Percentiles rank a stretch among this genome's conserved stretches.
Conservation (phyloP, 495 filamentous ascomycete genomes). For the Aspergillus affinis region DNA sequence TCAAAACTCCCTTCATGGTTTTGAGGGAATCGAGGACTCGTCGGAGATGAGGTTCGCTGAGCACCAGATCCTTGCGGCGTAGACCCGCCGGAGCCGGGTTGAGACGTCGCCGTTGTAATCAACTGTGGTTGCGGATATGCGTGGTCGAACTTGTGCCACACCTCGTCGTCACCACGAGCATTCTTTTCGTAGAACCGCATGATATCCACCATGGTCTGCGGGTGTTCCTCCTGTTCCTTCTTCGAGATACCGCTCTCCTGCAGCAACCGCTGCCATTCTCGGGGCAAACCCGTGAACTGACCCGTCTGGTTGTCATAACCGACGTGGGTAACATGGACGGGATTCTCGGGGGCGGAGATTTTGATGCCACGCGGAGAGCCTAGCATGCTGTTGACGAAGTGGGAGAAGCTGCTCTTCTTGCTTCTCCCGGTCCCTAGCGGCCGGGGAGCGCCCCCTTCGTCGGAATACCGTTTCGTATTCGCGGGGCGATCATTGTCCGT, state of each 20-base stretch:
- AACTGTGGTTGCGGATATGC: slow-evolving; percentile 63
- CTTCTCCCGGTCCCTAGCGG: slow-evolving; percentile 57
- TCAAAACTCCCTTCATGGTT: slow-evolving; percentile 94
- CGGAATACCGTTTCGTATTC: slow-evolving; percentile 78
- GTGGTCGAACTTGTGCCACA: slow-evolving; percentile 94
- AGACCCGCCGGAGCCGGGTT: slow-evolving; percentile 15
- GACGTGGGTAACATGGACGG: slow-evolving; percentile 96
- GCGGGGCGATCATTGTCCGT: slow-evolving; percentile 41
- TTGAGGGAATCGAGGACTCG: slow-evolving; percentile 88
- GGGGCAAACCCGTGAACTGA: slow-evolving; percentile 93
- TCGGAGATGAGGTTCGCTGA: slow-evolving; percentile 66
- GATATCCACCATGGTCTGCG: slow-evolving; percentile 90
- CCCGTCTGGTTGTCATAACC: slow-evolving; percentile 96
- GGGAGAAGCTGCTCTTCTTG: slow-evolving; percentile 94
- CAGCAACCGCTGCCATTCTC: slow-evolving; percentile 95
- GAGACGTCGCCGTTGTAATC: slow-evolving; percentile 36
- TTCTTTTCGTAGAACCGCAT: slow-evolving; percentile 96
- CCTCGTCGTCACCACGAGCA: slow-evolving; percentile 76
- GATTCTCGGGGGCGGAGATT: slow-evolving; percentile 95
- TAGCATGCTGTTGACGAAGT: slow-evolving; percentile 89
- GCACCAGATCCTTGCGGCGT: slow-evolving; percentile 9
- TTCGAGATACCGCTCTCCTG: slow-evolving; percentile 95
- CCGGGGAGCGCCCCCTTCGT: slow-evolving; percentile 67
- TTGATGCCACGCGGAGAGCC: slow-evolving; percentile 86
- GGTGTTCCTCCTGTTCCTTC: slow-evolving; percentile 92